Base-by-base conservation (phyloP, 257 asterid genomes). In the Solanum paucissectum region DNA sequence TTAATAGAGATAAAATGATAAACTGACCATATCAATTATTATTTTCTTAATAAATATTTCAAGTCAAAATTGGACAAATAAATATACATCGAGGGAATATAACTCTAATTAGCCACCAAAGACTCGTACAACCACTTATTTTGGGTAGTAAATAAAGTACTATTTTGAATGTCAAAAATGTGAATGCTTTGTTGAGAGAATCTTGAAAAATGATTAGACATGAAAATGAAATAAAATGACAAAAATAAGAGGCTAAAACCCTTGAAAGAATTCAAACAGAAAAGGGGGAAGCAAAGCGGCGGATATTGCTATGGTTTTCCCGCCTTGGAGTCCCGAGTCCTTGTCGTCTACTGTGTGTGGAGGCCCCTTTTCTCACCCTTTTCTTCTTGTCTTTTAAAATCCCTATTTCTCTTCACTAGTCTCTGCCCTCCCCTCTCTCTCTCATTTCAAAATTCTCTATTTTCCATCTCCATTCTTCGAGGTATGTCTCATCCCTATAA, bases 351-450 rank as follows among this genome's bases (percentile, higher is more conserved):
- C 21, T 87, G 88, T 34, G 90, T 18, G 88, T n/a, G 90, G 77
- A 74, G 34, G 74, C 72, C 88, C 87, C 85, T 81, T 71, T 33
- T 74, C 32, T 74, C 21, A 37, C 46, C 84, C 71, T 79, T 71
- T 88, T 91, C 89, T 83, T 90, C 13, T 87, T 90, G 90, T 92
- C 92, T 69, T 60, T 87, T 91, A 88, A 58, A 64, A 36, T 49
- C 42, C 44, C 87, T 42, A 11, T 20, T 25, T 3, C 38, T 18
- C 75, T 3, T 29, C 37, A 69, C 73, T 66, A 25, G 7, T 66
- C 73, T 11, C 20, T 5, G 3, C 20, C 8, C 20, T 27, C 69
- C 3, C 27, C 72, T n/a, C 20, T 66, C 27, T 60, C 36, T 66
- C 18, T 66, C 36, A 12, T 66, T 66, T 66, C 73, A 27, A 66